Percentiles rank a stretch among this genome's conserved stretches.
These are phyloP conservation scores for Pythium chondricola DNA, from an alignment of 352 stramenopile genomes.

Conservation along the genomic window DNA sequence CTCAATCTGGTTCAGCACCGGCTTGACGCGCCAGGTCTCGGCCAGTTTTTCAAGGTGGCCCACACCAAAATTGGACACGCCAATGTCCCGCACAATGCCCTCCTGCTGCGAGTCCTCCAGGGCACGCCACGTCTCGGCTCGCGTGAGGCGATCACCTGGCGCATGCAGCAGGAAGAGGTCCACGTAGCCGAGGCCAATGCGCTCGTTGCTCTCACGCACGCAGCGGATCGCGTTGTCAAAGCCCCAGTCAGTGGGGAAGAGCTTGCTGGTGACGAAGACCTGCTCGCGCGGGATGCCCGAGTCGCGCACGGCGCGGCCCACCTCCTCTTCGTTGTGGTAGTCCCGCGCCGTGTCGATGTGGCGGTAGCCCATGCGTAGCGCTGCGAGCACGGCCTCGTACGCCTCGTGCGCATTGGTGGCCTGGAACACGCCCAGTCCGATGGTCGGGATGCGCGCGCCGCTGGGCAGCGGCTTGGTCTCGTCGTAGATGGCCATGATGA, in stretches of 20 bases:
- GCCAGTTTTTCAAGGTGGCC: conserved; percentile 79
- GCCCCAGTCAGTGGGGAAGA: conserved; percentile 54
- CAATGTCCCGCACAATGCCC: conserved; percentile 74
- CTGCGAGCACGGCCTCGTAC: conserved; percentile 40
- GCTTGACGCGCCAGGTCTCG: conserved; percentile 40
- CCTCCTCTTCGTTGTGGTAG: conserved; percentile 85
- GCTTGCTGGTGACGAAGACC: conserved; percentile 87
- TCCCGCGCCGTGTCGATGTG: conserved; percentile 86
- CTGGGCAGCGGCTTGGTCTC: conserved; percentile 32
- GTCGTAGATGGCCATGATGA: conserved; percentile 9
- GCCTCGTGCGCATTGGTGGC: conserved; percentile 26
- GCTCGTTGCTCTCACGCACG: conserved; percentile 37
- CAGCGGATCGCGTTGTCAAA: conserved; percentile 60
- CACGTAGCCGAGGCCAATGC: conserved; percentile 63
- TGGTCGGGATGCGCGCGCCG: conserved; percentile 31
- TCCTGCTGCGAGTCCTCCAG: conserved; percentile 39
- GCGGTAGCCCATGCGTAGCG: conserved; percentile 71
- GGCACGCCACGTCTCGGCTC: conserved; percentile 42
- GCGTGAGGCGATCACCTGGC: conserved; percentile 35
- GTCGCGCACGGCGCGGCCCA: conserved; percentile 65
- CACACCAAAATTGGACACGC: conserved; percentile 87
- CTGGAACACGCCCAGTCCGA: conserved; percentile 49
- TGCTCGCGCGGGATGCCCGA: conserved; percentile 61
- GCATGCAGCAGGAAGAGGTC: conserved; percentile 81
- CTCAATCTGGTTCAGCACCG: conserved; percentile 78